Evolutionary conservation across 1,284 basidiomycete species (phyloP).

Genomic region (Ustilago sp.): DNA sequence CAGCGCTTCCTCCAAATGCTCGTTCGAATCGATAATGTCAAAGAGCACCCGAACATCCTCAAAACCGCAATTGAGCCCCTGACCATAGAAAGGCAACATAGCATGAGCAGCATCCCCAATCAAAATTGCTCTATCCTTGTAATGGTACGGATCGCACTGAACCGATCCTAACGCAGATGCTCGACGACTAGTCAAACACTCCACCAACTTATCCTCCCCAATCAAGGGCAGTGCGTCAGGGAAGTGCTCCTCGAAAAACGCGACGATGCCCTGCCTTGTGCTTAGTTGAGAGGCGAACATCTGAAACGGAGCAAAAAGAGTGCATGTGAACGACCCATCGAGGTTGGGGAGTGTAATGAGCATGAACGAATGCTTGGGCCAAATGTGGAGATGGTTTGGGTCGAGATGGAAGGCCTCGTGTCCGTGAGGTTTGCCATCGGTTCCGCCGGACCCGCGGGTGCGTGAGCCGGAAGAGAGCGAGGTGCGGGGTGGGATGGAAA

Average conservation of each 20-base stretch:
- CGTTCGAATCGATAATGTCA: conserved; percentile 75
- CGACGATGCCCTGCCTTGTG: conserved; percentile 73
- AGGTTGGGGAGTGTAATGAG: conserved; percentile 89
- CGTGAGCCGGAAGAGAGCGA: conserved; percentile 70
- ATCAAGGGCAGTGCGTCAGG: conserved; percentile 86
- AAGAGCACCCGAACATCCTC: conserved; percentile 94
- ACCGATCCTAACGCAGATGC: conserved; percentile 89
- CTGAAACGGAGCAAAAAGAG: conserved; percentile 87
- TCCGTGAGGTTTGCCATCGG: conserved; percentile 21
- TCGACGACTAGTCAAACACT: conserved; percentile 84
- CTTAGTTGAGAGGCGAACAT: conserved; percentile 75
- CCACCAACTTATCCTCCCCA: conserved; percentile 80
- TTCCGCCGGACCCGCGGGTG: conserved; percentile 72
- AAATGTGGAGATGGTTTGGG: conserved; percentile 96
- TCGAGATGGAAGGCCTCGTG: conserved; percentile 80
- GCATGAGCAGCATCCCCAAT: conserved; percentile 95
- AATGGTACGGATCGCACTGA: conserved; percentile 89
- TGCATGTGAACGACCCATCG: conserved; percentile 74
- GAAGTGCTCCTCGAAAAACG: conserved; percentile 87
- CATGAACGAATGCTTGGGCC: conserved; percentile 99
- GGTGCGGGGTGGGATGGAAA: conserved; percentile 86
- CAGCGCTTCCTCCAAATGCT: conserved; percentile 77
- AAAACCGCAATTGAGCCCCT: conserved; percentile 96
- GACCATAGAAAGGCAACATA: conserved; percentile 97
- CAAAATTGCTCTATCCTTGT: conserved; percentile 85